Percentiles rank a stretch among this genome's conserved stretches.
Conservation (phyloP, 305 asterid genomes). For the Fraxinus velutina region DNA sequence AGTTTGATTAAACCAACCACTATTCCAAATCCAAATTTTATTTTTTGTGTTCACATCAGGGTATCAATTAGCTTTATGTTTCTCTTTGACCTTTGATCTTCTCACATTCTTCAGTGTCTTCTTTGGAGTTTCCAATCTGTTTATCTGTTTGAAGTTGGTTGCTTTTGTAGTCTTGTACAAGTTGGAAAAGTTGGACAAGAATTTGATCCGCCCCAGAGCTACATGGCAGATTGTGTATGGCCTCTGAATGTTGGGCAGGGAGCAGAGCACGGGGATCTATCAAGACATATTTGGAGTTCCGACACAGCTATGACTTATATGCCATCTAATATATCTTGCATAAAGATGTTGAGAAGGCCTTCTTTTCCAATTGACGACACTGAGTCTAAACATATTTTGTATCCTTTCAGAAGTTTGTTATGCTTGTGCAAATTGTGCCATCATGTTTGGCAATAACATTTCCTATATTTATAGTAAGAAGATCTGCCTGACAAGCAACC, state of each 20-base stretch:
- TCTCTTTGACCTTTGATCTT: slow-evolving; percentile 10
- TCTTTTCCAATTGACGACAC: slow-evolving; percentile 32
- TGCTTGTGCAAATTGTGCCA: slow-evolving; percentile 3
- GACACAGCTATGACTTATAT: slow-evolving; percentile 26
- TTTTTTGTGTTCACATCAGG: not conserved
- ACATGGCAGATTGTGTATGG: slow-evolving; percentile 50
- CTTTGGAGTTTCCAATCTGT: slow-evolving; percentile 1
- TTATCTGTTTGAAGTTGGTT: slow-evolving; percentile 26
- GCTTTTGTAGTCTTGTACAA: slow-evolving; percentile 47
- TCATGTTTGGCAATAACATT: slow-evolving; percentile 2
- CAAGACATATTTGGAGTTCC: slow-evolving; percentile 46
- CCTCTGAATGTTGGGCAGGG: slow-evolving; percentile 39
- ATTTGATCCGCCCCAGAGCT: slow-evolving; percentile 29
- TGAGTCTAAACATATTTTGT: slow-evolving; percentile 50
- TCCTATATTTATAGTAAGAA: not conserved
- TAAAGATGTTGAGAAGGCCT: slow-evolving; percentile 44
- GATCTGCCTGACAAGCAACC: not conserved
- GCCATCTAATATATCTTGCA: slow-evolving; percentile 71
- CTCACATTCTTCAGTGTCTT: not conserved
- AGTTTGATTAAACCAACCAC: not conserved
- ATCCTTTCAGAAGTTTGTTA: slow-evolving; percentile 50
- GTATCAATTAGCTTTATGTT: not conserved
- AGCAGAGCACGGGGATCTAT: slow-evolving; percentile 34
- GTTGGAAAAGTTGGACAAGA: slow-evolving; percentile 50
- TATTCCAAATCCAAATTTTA: not conserved